Evolutionary conservation across 2,329 filamentous ascomycete species (phyloP).

Genomic region (Capronia americana): DNA sequence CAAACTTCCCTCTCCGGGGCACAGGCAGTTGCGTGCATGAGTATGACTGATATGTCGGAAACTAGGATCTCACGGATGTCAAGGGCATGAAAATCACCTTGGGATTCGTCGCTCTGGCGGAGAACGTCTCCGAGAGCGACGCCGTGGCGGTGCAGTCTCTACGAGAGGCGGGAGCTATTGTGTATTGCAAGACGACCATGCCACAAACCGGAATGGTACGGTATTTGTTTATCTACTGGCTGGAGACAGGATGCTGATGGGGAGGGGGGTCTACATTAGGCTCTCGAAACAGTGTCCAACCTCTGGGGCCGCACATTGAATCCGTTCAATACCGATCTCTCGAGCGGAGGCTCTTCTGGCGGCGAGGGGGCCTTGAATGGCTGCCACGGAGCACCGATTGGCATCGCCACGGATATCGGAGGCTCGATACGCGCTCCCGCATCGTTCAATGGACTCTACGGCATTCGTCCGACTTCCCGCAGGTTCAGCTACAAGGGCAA

Average conservation of each 20-base stretch:
- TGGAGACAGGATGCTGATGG: conserved; percentile 34
- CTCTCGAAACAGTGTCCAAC: conserved; percentile 60
- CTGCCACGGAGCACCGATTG: conserved; percentile 56
- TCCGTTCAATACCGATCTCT: conserved; percentile 58
- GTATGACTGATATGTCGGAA: conserved; percentile 1
- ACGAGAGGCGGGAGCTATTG: conserved; percentile 52
- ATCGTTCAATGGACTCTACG: conserved; percentile 58
- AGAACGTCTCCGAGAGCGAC: conserved; percentile 40
- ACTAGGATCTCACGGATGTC: conserved; percentile 23
- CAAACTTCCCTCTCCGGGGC: not conserved
- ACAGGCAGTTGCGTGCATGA: not conserved
- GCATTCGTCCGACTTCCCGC: conserved; percentile 45
- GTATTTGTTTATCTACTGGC: not conserved
- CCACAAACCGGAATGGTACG: conserved; percentile 55
- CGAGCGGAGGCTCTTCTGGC: conserved; percentile 56
- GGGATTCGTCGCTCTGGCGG: conserved; percentile 55
- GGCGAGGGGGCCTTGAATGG: conserved; percentile 61
- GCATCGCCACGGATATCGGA: conserved; percentile 63
- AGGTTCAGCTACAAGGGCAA: conserved; percentile 39
- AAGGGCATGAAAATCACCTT: conserved; percentile 24
- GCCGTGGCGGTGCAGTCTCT: conserved; percentile 41
- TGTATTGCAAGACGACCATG: conserved; percentile 61
- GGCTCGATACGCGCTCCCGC: conserved; percentile 60
- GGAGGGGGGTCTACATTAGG: conserved; percentile 17
- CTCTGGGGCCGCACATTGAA: conserved; percentile 58